Evolutionary conservation across 2,329 filamentous ascomycete species (phyloP), one percentile per base, ranked within the genome.

Genomic region (Dryadomyces quercivorus): DNA sequence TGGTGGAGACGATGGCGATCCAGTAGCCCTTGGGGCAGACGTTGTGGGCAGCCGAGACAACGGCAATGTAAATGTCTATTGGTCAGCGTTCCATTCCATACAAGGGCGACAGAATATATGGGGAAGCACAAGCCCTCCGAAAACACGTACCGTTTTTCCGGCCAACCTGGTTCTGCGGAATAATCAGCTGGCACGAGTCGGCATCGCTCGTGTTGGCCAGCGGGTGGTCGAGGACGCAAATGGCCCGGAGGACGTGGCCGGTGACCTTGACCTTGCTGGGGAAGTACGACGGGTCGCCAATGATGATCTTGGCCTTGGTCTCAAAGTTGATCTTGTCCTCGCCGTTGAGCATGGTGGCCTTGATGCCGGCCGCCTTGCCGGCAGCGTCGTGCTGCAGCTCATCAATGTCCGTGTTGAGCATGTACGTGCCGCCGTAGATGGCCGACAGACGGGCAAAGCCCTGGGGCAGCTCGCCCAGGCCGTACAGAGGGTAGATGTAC

Each of bases 11-110:
- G 58, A 97, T 98, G 64, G 93, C 93, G 63, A 98, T 89, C 77
- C 94, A 98, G 81, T 96, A 97, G 58, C 92, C 92, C 80, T 95
- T 95, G 64, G 94, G 93, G 75, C 92, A 97, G 63, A 98, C 94
- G 65, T 95, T 97, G 76, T 98, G 94, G 42, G 91, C 88, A 43
- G 88, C 89, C 1, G 91, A 96, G 57, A 98, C 90, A 69, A 93
- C 87, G 55, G 93, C 92, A 66, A 98, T 85, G 78, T 98, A 98
- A 66, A 98, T 91, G 67, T 97, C 89, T 93, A 60, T 8, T 48
- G 10, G 50, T 54, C 34, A 58, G 53, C 21, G 10, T 13, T 10
- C 44, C 22, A 15, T 20, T 15, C 43, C 46, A 18, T 12, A 13
- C 7, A 6, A 15, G 26, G 26, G 5, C 13, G 66, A 15, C 4